Base-by-base conservation (phyloP, 495 filamentous ascomycete species). In the Xylaria palmicola region DNA sequence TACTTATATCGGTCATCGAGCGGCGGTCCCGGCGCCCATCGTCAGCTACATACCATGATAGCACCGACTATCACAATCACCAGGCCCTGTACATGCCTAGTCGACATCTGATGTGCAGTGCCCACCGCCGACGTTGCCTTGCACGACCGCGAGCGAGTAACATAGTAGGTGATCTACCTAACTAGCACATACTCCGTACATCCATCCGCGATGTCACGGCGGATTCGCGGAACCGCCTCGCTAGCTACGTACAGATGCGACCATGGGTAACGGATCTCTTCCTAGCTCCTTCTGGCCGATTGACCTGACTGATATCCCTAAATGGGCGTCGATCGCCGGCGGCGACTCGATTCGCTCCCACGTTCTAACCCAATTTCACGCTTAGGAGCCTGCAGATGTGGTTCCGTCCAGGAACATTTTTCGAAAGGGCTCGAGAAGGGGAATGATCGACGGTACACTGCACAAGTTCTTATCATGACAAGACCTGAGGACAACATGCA, bases 301-400 rank as follows among this genome's bases (percentile, higher is more conserved):
- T 17, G 20, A n/a, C n/a, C 15, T n/a, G 22, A 13, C 30, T 10
- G 26, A 15, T 19, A 17, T 6, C 53, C n/a, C 5, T 19, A 44
- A 43, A 34, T 22, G 26, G 53, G 15, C 8, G 2, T 22, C 26
- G 39, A 56, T 56, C 53, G 27, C 15, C 53, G 7, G 44, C 24
- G 34, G n/a, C 0, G 13, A 13, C 53, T 56, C 27, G 30, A 44
- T 56, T 34, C 12, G 26, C 27, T 20, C 39, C 19, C 15, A 44
- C n/a, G 17, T 32, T 54, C 19, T 12, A n/a, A n/a, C 27, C 40
- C 39, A 56, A 44, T 44, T 32, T 56, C 41, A 44, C n/a, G 27
- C 53, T 44, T n/a, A n/a, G n/a, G n/a, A n/a, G n/a, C n/a, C n/a
- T 56, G 53, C 39, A 29, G 39, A 43, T 56, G 17, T 41, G 51